phyloP scores from a whole-genome alignment of 169 alveolate species.

The Nephromyces sp. region DNA sequence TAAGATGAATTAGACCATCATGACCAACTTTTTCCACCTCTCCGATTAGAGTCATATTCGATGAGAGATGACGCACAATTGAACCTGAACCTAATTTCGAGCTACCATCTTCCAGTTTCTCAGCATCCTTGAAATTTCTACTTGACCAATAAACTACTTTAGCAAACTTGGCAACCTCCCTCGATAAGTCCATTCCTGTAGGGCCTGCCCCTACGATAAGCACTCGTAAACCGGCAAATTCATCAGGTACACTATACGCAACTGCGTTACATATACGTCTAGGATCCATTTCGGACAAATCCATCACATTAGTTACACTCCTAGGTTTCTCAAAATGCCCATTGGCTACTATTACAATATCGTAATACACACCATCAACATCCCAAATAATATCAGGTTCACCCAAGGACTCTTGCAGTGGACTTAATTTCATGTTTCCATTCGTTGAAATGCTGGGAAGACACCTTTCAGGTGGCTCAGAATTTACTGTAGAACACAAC shows the following conservation, averaged over 20 bases:
- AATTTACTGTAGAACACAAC: too few species aligned
- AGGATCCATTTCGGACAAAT: too few species aligned
- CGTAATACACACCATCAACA: background rate
- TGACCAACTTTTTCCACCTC: background rate
- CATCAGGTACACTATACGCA: background rate
- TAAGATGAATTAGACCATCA: too few species aligned
- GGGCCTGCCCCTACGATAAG: conserved; percentile 6
- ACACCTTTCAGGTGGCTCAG: too few species aligned
- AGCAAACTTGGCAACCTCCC: background rate
- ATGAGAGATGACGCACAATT: too few species aligned
- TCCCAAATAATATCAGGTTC: background rate
- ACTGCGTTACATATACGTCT: background rate
- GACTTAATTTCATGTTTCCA: too few species aligned
- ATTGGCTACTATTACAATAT: background rate
- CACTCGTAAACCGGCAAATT: background rate
- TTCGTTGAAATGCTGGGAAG: too few species aligned
- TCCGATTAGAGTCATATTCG: background rate
- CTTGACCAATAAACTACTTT: background rate
- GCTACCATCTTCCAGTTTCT: too few species aligned
- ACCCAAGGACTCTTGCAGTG: background rate
- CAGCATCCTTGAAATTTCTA: background rate
- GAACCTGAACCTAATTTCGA: too few species aligned
- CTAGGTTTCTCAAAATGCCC: background rate
- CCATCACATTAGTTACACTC: background rate
- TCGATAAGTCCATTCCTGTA: background rate